Evolutionary conservation across 1,284 basidiomycete species (phyloP).

Genomic region (Volvariella volvacea): DNA sequence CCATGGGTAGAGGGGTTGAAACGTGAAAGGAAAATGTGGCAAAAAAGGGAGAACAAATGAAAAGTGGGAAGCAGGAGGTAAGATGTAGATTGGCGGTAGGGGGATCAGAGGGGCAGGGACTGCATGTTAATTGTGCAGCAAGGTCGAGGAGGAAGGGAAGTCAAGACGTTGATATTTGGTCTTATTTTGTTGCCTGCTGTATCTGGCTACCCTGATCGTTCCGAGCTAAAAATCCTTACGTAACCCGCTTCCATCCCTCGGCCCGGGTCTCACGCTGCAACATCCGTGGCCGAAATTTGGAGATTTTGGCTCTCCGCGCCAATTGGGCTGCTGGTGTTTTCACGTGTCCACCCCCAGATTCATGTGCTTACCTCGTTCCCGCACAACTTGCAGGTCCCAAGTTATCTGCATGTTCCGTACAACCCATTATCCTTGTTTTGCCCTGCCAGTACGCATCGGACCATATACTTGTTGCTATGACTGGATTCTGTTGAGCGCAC

Average conservation of each 20-base stretch:
- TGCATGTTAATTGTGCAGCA: background rate
- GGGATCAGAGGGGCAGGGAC: background rate
- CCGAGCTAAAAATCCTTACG: background rate
- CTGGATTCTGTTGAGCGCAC: no score
- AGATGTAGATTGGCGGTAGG: background rate
- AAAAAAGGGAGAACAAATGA: background rate
- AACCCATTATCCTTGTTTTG: no score
- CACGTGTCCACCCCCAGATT: no score
- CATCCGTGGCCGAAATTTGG: background rate
- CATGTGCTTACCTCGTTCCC: no score
- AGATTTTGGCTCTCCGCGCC: no score
- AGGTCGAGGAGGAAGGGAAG: background rate
- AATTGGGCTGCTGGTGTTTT: no score
- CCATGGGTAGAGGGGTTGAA: constrained; percentile 31
- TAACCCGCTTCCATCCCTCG: background rate
- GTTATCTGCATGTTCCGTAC: no score
- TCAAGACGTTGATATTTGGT: background rate
- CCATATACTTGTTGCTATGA: no score
- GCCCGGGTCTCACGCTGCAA: background rate
- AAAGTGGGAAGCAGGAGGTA: background rate
- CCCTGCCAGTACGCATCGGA: no score
- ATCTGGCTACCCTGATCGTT: background rate
- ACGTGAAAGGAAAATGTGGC: constrained; percentile 1
- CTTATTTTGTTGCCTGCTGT: background rate
- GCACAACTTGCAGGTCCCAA: no score